These are phyloP conservation scores for Pezicula carpinea DNA, from an alignment of 2,329 filamentous ascomycete species.

Conservation along the genomic window DNA sequence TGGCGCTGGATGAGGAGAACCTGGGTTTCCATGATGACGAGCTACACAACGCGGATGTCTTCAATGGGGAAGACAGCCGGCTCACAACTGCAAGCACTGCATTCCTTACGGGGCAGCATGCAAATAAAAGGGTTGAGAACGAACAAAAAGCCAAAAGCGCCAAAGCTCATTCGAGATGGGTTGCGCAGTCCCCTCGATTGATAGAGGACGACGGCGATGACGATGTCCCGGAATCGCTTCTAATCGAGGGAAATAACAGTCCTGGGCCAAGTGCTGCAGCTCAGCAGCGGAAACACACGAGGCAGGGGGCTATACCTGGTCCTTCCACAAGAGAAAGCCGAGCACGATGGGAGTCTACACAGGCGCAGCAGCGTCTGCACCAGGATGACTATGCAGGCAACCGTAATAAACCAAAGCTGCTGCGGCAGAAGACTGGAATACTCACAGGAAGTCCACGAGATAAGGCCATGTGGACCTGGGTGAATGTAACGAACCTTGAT, in stretches of 20 bases:
- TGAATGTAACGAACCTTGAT: slow-evolving; percentile 67
- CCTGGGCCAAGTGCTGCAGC: slow-evolving; percentile 19
- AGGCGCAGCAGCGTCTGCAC: slow-evolving; percentile 46
- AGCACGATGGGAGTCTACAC: slow-evolving; percentile 51
- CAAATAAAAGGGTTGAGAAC: slow-evolving; percentile 5
- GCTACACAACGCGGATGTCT: slow-evolving; percentile 23
- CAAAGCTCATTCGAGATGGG: slow-evolving; percentile 16
- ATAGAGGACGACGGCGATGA: slow-evolving; percentile 33
- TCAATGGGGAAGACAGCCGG: slow-evolving; percentile 26
- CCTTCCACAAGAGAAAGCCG: slow-evolving; percentile 40
- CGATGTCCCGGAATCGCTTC: slow-evolving; percentile 58
- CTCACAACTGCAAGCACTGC: slow-evolving; percentile 27
- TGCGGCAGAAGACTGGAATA: slow-evolving; percentile 44
- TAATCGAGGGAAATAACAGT: slow-evolving; percentile 50
- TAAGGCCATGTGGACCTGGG: slow-evolving; percentile 69
- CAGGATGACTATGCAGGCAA: slow-evolving; percentile 34
- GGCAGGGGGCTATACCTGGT: slow-evolving; percentile 32
- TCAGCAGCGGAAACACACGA: slow-evolving; percentile 16
- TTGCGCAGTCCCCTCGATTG: slow-evolving; percentile 27
- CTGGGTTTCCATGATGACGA: slow-evolving; percentile 28
- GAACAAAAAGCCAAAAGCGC: slow-evolving; percentile 7
- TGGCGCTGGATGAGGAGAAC: slow-evolving; percentile 30
- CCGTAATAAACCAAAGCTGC: slow-evolving; percentile 36
- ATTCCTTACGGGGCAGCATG: slow-evolving; percentile 20
- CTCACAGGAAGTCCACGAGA: slow-evolving; percentile 52